Evolutionary conservation across 169 alveolate species (phyloP), one percentile per base, ranked within the genome.

Genomic region (Cystoisospora suis): DNA sequence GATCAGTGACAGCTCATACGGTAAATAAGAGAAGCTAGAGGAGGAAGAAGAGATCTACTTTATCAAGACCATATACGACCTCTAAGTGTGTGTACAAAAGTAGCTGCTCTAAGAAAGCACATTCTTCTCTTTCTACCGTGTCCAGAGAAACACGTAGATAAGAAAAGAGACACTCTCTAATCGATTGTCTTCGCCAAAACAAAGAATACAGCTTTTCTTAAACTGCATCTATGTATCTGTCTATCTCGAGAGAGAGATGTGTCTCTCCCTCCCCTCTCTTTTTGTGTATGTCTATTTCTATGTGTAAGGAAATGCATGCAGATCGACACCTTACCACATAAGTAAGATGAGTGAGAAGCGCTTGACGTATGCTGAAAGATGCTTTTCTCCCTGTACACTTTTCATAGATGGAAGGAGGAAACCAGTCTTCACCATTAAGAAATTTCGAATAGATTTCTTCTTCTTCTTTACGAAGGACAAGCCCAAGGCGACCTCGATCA

Each of bases 321-420:
- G 23, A 23, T 9, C 75, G 15, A 38, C 83, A 29, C 32, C 83
- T 72, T 40, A 72, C 83, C 6, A 12, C 32, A 53, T 72, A 72
- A 3, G 83, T 12, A 34, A 72, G 83, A 17, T 72, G 83, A 46
- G 47, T 34, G 58, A 72, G 53, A 34, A 40, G 38, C 9, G 83
- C 83, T 32, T 38, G 58, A 0, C 34, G 17, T 12, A 72, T 56
- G 47, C 56, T 38, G 32, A 3, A 72, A 17, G 58, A 72, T 34
- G 32, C 15, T 38, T 72, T 72, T 38, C 53, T 72, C 34, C 83
- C 83, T 3, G 83, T 17, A 53, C 83, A 72, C 56, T 72, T 34
- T 29, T 34, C 42, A 38, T 40, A 72, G 83, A 72, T 38, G 7
- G 83, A 72, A 17, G 83, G 58, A 5, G 83, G 83, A 46, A 72